Conservation (phyloP, 768 basidiomycete genomes). For the Multifurca ochricompacta region DNA sequence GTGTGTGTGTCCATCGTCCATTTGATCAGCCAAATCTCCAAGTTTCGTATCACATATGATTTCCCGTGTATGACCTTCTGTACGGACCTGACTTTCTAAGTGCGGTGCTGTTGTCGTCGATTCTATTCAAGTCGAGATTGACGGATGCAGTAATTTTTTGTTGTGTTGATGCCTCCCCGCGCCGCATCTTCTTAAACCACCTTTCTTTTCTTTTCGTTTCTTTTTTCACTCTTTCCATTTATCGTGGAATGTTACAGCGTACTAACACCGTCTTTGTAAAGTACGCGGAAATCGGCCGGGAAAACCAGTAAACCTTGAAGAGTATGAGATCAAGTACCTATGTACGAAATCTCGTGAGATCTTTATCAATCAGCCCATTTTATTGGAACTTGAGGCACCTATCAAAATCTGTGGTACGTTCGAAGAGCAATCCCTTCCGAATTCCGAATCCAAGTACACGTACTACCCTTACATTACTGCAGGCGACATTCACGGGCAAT, state of each 20-base stretch:
- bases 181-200: conserved; percentile 9
- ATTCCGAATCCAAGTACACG: too few relatives aligned
- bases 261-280: conserved; percentile 27
- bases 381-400: conserved; percentile 94
- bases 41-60: too few relatives aligned
- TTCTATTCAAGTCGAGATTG: too few relatives aligned
- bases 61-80: too few relatives aligned
- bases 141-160: too few relatives aligned
- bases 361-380: conserved; percentile 96
- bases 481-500: conserved; percentile 99
- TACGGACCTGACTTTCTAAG: too few relatives aligned
- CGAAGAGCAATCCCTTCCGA: too few relatives aligned
- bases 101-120: too few relatives aligned
- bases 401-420: conserved; percentile 99
- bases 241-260: not conserved
- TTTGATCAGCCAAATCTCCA: too few relatives aligned
- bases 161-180: too few relatives aligned
- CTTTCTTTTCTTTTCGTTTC: not conserved
- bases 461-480: too few relatives aligned
- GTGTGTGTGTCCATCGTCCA: not conserved
- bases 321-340: conserved; percentile 98
- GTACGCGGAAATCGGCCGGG: conserved; percentile 98
- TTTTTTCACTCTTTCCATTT: too few relatives aligned
- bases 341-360: conserved; percentile 98
- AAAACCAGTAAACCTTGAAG: conserved; percentile 93